These are phyloP conservation scores for Panicum virgatum DNA, from an alignment of 202 grass and related monocot genomes.

Conservation along the genomic window DNA sequence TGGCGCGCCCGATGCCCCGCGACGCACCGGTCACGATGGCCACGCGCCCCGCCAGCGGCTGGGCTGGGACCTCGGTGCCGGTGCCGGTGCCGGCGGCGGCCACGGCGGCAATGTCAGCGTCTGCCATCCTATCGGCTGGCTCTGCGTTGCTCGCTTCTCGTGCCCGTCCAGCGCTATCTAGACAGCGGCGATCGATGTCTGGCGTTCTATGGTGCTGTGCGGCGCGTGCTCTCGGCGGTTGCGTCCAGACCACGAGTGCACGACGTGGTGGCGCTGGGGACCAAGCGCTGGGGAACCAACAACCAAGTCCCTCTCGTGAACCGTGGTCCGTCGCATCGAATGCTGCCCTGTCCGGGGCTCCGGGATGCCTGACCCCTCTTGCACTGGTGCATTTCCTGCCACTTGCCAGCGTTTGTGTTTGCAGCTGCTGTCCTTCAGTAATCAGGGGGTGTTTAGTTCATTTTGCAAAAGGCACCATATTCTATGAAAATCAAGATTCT, in stretches of 20 bases:
- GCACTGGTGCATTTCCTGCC: no score
- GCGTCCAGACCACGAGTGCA: neutral
- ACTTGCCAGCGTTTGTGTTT: no score
- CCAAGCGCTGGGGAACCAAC: neutral
- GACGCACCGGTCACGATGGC: constrained; percentile 78
- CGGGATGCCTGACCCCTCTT: no score
- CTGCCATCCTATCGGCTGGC: neutral
- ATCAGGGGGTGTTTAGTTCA: no score
- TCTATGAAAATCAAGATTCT: no score
- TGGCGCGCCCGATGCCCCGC: constrained; percentile 62
- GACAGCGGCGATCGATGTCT: neutral
- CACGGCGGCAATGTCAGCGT: neutral
- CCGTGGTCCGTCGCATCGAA: neutral
- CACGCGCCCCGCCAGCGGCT: constrained; percentile 51
- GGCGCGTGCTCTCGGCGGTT: neutral
- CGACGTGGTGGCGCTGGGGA: neutral
- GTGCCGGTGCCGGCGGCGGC: neutral
- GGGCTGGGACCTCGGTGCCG: neutral
- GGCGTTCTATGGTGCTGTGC: neutral
- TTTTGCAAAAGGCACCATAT: no score
- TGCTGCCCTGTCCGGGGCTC: no score
- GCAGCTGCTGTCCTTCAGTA: no score
- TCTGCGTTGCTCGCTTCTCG: neutral
- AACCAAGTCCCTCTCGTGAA: neutral
- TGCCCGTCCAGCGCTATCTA: neutral